phyloP scores from a whole-genome alignment of 2,329 filamentous ascomycete genomes.

The Aspergillus carbonarius region DNA sequence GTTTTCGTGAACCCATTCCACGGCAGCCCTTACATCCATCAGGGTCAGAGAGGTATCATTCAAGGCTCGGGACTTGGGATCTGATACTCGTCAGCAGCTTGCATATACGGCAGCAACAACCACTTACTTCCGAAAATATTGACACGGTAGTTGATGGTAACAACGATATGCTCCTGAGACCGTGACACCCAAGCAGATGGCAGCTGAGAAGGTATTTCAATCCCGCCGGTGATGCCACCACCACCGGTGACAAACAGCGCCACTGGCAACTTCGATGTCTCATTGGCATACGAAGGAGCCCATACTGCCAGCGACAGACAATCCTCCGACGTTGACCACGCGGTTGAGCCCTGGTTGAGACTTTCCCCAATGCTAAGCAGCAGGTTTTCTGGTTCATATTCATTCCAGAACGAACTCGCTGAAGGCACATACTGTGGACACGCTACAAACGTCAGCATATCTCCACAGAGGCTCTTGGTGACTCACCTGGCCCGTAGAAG shows the following conservation, averaged over 20 bases:
- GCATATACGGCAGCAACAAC: no score
- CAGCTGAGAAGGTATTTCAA: slow-evolving; percentile 33
- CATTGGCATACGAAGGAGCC: slow-evolving; percentile 34
- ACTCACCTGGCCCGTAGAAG: slow-evolving; percentile 13
- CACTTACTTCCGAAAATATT: slow-evolving; percentile 24
- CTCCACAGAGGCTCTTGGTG: background rate
- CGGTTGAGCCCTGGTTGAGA: slow-evolving; percentile 13
- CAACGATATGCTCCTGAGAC: slow-evolving; percentile 43
- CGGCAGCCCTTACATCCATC: slow-evolving; percentile 21
- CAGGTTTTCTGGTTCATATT: background rate
- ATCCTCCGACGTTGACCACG: slow-evolving; percentile 38
- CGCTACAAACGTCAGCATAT: background rate
- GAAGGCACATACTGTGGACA: slow-evolving; percentile 29
- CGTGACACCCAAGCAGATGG: slow-evolving; percentile 38
- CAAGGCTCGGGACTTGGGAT: slow-evolving; percentile 14
- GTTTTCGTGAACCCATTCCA: slow-evolving; percentile 35
- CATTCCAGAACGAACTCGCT: background rate
- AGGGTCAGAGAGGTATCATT: slow-evolving; percentile 2
- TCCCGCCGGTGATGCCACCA: slow-evolving; percentile 28
- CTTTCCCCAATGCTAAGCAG: slow-evolving; percentile 16
- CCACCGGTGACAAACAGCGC: slow-evolving; percentile 26
- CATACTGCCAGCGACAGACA: slow-evolving; percentile 47
- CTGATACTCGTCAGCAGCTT: background rate
- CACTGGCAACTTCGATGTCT: slow-evolving; percentile 20
- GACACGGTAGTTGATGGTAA: slow-evolving; percentile 35